Conservation (phyloP, 2,329 filamentous ascomycete genomes). For the Pseudocercospora fuligena region DNA sequence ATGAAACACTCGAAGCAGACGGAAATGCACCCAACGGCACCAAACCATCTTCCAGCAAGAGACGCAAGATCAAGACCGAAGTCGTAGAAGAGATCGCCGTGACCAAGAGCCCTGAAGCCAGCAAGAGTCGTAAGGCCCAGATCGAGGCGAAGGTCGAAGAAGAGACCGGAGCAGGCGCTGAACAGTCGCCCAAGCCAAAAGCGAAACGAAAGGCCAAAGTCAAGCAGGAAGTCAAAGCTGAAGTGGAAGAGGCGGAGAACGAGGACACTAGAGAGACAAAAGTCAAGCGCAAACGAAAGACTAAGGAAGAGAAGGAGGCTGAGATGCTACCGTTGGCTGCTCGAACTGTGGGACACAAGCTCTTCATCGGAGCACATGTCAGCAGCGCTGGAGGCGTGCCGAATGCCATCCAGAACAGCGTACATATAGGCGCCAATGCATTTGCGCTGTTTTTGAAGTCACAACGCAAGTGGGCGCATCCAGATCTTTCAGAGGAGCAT, state of each 20-base stretch:
- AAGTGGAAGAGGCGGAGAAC: constrained; percentile 18
- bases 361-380: constrained; percentile 92
- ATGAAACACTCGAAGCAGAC: constrained; percentile 22
- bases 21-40: constrained; percentile 16
- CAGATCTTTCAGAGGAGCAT: constrained; percentile 71
- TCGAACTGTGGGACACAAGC: constrained; percentile 72
- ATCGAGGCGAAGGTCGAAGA: constrained; percentile 17
- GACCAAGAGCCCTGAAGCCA: constrained; percentile 7
- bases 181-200: constrained; percentile 15
- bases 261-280: constrained; percentile 22
- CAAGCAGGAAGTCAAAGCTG: constrained; percentile 26
- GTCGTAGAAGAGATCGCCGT: constrained; percentile 1
- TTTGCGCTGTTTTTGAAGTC: constrained; percentile 96
- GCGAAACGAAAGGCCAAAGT: constrained; percentile 21
- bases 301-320: constrained; percentile 61
- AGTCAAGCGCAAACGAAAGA: constrained; percentile 55
- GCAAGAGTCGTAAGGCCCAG: constrained; percentile 5
- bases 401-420: constrained; percentile 68
- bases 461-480: constrained; percentile 91
- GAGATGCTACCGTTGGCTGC: constrained; percentile 68
- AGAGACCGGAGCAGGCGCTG: constrained; percentile 1
- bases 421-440: constrained; percentile 71
- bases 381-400: constrained; percentile 90
- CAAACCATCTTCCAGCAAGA: constrained; percentile 26
- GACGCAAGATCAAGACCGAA: constrained; percentile 29